A percentile compares a stretch with the other conserved stretches of the same genome.
Conservation (phyloP, 495 filamentous ascomycete species). For the Aspergillus diversus region DNA sequence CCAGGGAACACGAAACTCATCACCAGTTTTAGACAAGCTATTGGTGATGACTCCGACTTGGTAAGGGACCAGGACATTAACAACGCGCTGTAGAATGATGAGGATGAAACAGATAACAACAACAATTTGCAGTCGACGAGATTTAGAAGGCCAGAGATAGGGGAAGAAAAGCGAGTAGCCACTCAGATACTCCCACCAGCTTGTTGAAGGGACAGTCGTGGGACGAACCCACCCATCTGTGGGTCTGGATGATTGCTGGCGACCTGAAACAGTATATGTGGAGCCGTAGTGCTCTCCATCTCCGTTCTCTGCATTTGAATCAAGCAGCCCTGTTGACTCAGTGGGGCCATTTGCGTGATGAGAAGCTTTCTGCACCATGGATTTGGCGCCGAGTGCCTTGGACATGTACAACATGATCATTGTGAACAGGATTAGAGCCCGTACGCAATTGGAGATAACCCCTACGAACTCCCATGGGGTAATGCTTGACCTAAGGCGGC, state of each 20-base stretch:
- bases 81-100: conserved; percentile 71
- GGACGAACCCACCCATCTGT: conserved; percentile 66
- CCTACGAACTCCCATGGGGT: conserved; percentile 69
- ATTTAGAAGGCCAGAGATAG: conserved; percentile 89
- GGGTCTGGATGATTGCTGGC: conserved; percentile 43
- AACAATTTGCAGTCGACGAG: conserved; percentile 67
- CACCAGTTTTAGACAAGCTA: conserved; percentile 56
- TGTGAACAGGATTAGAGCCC: conserved; percentile 60
- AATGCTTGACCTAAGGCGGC: conserved; percentile 49
- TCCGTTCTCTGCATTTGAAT: conserved; percentile 48
- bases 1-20: conserved; percentile 62
- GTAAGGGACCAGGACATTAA: conserved; percentile 80
- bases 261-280: conserved; percentile 39
- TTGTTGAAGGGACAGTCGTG: conserved; percentile 65
- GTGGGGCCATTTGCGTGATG: conserved; percentile 38
- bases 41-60: conserved; percentile 77
- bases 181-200: conserved; percentile 88
- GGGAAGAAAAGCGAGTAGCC: conserved; percentile 91
- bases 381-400: conserved; percentile 48
- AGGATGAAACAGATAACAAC: conserved; percentile 81
- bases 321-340: conserved; percentile 61
- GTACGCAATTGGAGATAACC: conserved; percentile 59
- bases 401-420: conserved; percentile 62
- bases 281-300: conserved; percentile 53
- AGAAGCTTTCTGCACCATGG: conserved; percentile 29